These are phyloP conservation scores for Pseudovirgaria hyperparasitica DNA, from an alignment of 2,329 filamentous ascomycete species.

Conservation along the genomic window DNA sequence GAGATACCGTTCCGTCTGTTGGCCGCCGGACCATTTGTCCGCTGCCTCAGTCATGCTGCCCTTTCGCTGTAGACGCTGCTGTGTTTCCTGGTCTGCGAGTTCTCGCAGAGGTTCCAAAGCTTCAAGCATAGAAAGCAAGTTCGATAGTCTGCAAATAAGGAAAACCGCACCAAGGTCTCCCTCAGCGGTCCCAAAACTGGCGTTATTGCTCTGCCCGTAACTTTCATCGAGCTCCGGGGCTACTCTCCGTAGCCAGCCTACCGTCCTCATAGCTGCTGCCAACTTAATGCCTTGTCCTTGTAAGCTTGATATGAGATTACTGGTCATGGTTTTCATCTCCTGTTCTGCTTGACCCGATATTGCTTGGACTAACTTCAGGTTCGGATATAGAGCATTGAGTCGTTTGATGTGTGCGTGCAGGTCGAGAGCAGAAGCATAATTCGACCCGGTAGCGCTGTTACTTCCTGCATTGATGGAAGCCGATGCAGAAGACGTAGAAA, in stretches of 20 bases:
- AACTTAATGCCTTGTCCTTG: conserved; percentile 72
- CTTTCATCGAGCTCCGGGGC: conserved; percentile 60
- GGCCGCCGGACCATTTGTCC: conserved; percentile 56
- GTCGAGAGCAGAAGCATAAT: conserved; percentile 82
- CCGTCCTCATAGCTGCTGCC: conserved; percentile 76
- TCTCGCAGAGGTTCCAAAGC: conserved; percentile 77
- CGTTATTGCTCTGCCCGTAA: conserved; percentile 15
- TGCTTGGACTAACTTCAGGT: conserved; percentile 60
- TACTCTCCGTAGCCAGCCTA: conserved; percentile 81
- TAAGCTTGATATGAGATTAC: conserved; percentile 67
- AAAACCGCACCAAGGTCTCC: conserved; percentile 72
- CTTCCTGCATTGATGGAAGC: conserved; percentile 27
- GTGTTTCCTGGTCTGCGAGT: conserved; percentile 75
- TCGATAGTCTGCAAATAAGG: conserved; percentile 71
- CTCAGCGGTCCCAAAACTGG: conserved; percentile 32
- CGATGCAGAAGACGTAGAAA: conserved; percentile 42
- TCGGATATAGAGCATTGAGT: conserved; percentile 68
- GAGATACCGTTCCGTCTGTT: conserved; percentile 86
- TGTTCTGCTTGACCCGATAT: conserved; percentile 68
- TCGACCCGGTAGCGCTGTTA: conserved; percentile 38
- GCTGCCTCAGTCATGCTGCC: conserved; percentile 27
- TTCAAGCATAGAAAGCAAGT: conserved; percentile 64
- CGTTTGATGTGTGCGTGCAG: conserved; percentile 88
- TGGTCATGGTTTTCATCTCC: conserved; percentile 79
- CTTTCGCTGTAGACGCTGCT: conserved; percentile 26